phyloP scores from a whole-genome alignment of 2,329 filamentous ascomycete genomes.

The Lecanosticta acicola region DNA sequence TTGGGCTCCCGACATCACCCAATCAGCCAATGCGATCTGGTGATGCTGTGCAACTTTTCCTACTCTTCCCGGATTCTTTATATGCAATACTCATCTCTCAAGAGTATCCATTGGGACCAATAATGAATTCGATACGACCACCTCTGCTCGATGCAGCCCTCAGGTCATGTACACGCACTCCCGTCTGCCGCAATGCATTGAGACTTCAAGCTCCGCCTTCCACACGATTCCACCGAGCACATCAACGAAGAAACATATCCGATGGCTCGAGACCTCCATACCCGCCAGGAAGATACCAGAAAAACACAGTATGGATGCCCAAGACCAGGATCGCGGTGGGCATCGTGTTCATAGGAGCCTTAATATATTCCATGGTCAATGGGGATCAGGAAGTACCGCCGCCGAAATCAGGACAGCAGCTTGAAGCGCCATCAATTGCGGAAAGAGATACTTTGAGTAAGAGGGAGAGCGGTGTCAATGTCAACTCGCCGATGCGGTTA shows the following conservation, averaged over 20 bases:
- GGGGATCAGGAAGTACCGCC: slow-evolving; percentile 25
- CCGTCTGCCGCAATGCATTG: slow-evolving; percentile 20
- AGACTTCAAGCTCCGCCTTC: slow-evolving; percentile 9
- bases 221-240: no score
- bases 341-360: slow-evolving; percentile 47
- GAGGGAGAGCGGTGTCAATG: slow-evolving; percentile 67
- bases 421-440: slow-evolving; percentile 66
- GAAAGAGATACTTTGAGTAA: slow-evolving; percentile 79
- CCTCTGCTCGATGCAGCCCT: slow-evolving; percentile 21
- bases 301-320: slow-evolving; percentile 34
- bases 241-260: slow-evolving; percentile 25
- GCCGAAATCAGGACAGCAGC: slow-evolving; percentile 28
- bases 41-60: no score
- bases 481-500: slow-evolving; percentile 86
- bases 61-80: no score
- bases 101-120: neutral
- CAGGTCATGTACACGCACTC: slow-evolving; percentile 15
- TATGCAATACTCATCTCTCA: no score
- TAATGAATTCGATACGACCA: slow-evolving; percentile 20
- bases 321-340: slow-evolving; percentile 43
- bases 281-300: slow-evolving; percentile 30
- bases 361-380: slow-evolving; percentile 55
- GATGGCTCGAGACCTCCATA: slow-evolving; percentile 16
- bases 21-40: no score
- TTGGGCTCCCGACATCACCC: no score